phyloP scores from a whole-genome alignment of 768 basidiomycete genomes.

The Boletus insuetus region DNA sequence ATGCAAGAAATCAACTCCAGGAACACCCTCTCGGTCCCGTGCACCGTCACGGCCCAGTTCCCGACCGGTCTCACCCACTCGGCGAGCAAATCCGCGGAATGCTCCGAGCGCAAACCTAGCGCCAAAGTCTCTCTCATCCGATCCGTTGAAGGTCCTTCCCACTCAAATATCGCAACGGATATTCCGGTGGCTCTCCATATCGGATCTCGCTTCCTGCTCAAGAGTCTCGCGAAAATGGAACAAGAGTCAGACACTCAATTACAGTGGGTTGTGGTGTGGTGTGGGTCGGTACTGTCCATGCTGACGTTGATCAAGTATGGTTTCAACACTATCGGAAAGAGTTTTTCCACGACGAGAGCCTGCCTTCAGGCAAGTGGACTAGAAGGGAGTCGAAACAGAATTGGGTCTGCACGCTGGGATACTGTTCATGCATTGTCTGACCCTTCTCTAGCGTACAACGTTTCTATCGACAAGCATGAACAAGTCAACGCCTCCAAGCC shows the following conservation, averaged over 20 bases:
- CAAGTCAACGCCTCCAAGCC: conserved; percentile 39
- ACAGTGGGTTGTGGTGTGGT: conserved; percentile 48
- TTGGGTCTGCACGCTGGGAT: conserved; percentile 50
- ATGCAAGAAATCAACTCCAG: conserved; percentile 60
- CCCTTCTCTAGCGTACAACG: conserved; percentile 47
- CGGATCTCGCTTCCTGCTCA: conserved; percentile 73
- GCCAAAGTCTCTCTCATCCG: conserved; percentile 31
- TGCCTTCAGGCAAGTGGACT: conserved; percentile 87
- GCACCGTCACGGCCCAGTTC: conserved; percentile 48
- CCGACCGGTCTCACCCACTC: conserved; percentile 39
- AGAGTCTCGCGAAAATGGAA: conserved; percentile 85
- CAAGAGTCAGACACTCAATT: conserved; percentile 87
- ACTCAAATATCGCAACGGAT: conserved; percentile 81
- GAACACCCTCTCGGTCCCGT: conserved; percentile 64
- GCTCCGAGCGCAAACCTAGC: conserved; percentile 29
- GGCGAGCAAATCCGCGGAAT: conserved; percentile 16
- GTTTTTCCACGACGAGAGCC: conserved; percentile 75
- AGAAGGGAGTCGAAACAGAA: conserved; percentile 92
- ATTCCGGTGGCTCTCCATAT: conserved; percentile 59
- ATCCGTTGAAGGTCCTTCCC: conserved; percentile 70
- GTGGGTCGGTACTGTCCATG: neutral
- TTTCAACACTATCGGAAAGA: conserved; percentile 89
- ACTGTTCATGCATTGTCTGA: conserved; percentile 11
- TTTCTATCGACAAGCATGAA: conserved; percentile 40
- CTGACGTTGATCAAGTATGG: conserved; percentile 63